A percentile compares a stretch with the other conserved stretches of the same genome.
phyloP scores from a whole-genome alignment of 805 yeast species.

The Candida methanosorbosa region DNA sequence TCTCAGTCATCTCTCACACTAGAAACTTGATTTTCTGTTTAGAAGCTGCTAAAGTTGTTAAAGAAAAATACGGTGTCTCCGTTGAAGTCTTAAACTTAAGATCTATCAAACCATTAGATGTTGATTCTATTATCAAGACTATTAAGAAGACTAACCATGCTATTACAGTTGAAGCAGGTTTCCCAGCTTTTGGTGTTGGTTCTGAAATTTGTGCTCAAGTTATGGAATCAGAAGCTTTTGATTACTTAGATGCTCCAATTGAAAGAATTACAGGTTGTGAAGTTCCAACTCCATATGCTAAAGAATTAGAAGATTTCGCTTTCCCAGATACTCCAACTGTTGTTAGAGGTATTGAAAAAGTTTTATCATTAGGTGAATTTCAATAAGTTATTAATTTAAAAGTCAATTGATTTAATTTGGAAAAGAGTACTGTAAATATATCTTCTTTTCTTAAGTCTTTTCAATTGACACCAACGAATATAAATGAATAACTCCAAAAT shows the following conservation, averaged over 20 bases:
- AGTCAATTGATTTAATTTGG: no score
- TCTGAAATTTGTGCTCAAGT: conserved; percentile 96
- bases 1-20: conserved; percentile 84
- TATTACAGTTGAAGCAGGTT: conserved; percentile 94
- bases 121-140: conserved; percentile 73
- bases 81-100: conserved; percentile 95
- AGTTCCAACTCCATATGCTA: conserved; percentile 98
- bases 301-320: conserved; percentile 93
- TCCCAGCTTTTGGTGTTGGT: conserved; percentile 98
- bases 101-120: conserved; percentile 94
- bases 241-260: conserved; percentile 96
- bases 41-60: conserved; percentile 82
- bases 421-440: no score
- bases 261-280: conserved; percentile 99
- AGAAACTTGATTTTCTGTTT: conserved; percentile 83
- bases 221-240: conserved; percentile 98
- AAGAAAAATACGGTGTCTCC: conserved; percentile 76
- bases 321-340: conserved; percentile 95
- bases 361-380: conserved; percentile 45
- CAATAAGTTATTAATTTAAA: background rate
- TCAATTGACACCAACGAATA: no score
- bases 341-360: conserved; percentile 78
- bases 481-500: no score
- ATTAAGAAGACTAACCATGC: conserved; percentile 96
- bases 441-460: no score